Evolutionary conservation across 2,329 filamentous ascomycete species (phyloP), one percentile per base, ranked within the genome.

Genomic region (Penicillium psychrosexuale): DNA sequence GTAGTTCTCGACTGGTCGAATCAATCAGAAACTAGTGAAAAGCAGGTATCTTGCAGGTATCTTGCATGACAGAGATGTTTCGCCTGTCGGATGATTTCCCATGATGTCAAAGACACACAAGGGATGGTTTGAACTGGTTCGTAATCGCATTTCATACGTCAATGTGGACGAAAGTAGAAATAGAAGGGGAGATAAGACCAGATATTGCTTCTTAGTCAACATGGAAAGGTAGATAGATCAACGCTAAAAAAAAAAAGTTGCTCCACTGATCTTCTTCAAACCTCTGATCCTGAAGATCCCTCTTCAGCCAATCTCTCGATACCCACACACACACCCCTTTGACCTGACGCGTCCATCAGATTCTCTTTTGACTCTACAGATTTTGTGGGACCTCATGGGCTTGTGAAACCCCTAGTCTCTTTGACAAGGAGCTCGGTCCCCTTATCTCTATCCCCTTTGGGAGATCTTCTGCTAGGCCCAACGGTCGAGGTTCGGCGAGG

Each of bases 251-350:
- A 42, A 33, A 24, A 19, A 11, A 33, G 47, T 39, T 55, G 47
- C 52, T 51, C 52, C 47, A 55, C 52, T 55, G 52, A 55, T 55
- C 47, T 54, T 39, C 52, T n/a, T 45, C 39, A 33, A 33, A 51
- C 28, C 24, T 44, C 27, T 28, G 47, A 50, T 54, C 27, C 6
- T 27, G 52, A 54, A 51, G 47, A 55, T 51, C 52, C 17, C 22
- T 53, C 31, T 34, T 38, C 24, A 33, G 22, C 30, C 37, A 36
- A 17, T 49, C 6, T 33, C 27, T 12, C n/a, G 39, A 38, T 51
- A 44, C 33, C 15, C 34, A 27, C 24, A 27, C 13, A 33, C 38
- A 40, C 30, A 17, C 36, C 31, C 39, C 34, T 39, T 42, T 40
- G 19, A 40, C 53, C 8, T 40, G 44, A 49, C 27, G 24, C 38